Conservation (phyloP, 2,329 filamentous ascomycete species). For the Paecilomyces sp. region DNA sequence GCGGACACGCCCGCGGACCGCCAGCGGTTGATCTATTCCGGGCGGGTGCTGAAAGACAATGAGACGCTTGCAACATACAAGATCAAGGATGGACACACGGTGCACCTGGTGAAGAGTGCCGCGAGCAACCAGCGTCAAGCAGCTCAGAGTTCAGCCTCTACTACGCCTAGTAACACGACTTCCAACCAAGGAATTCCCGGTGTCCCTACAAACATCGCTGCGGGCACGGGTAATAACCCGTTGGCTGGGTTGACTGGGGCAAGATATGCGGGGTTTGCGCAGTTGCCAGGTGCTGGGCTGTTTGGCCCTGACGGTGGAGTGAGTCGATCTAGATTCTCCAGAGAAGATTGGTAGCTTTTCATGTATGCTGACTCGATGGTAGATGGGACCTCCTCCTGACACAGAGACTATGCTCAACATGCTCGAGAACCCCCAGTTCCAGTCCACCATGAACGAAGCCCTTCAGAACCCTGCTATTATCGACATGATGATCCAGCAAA, state of each 20-base stretch:
- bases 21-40: constrained; percentile 95
- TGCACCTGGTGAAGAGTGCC: constrained; percentile 94
- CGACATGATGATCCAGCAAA: constrained; percentile 88
- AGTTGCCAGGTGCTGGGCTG: constrained; percentile 76
- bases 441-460: constrained; percentile 85
- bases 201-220: constrained; percentile 42
- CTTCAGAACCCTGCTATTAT: constrained; percentile 92
- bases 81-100: constrained; percentile 91
- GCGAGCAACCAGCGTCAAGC: constrained; percentile 68
- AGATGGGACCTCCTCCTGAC: constrained; percentile 86
- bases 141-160: constrained; percentile 35
- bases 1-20: constrained; percentile 82
- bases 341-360: not conserved
- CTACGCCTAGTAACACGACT: constrained; percentile 19
- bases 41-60: constrained; percentile 90
- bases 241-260: constrained; percentile 87
- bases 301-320: constrained; percentile 94
- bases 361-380: constrained; percentile 4
- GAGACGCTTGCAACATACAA: constrained; percentile 82
- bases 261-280: constrained; percentile 84
- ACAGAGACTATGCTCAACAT: constrained; percentile 76
- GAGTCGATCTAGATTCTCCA: constrained; percentile 37
- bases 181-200: constrained; percentile 26
- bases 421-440: constrained; percentile 81
- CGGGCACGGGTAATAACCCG: constrained; percentile 68